Evolutionary conservation across 2,329 filamentous ascomycete genomes (phyloP).

Genomic region (Epichloe coenophiala): DNA sequence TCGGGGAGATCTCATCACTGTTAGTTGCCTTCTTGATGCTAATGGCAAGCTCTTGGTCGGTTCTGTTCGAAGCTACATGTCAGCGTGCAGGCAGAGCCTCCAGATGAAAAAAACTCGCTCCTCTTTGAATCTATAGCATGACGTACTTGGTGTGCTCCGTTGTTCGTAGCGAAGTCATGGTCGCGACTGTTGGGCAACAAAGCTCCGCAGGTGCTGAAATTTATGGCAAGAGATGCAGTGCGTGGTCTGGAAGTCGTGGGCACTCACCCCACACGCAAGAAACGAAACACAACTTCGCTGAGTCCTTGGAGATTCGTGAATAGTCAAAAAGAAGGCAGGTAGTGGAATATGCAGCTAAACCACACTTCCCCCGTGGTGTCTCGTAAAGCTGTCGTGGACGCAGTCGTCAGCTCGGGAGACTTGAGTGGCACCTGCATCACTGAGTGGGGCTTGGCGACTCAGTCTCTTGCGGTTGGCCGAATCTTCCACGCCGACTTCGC

Average conservation of each 20-base stretch:
- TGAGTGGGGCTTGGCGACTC: constrained; percentile 1
- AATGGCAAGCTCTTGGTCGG: constrained; percentile 54
- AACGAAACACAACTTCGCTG: not conserved
- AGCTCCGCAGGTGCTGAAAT: constrained; percentile 2
- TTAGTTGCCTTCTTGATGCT: constrained; percentile 60
- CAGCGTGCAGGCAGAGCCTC: not conserved
- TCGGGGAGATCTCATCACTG: constrained; percentile 53
- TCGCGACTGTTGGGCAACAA: constrained; percentile 5
- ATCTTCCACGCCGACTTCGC: too few relatives aligned
- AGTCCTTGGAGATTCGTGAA: not conserved
- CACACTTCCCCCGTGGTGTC: not conserved
- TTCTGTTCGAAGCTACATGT: constrained; percentile 27
- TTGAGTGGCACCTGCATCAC: not conserved
- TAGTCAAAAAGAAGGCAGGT: not conserved
- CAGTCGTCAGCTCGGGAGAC: not conserved
- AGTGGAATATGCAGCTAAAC: not conserved
- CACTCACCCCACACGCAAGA: not conserved
- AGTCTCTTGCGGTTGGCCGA: not conserved
- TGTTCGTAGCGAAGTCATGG: constrained; percentile 19
- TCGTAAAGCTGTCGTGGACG: not conserved
- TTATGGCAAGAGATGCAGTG: constrained; percentile 1
- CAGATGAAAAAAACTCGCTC: not conserved
- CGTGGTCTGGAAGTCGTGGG: not conserved
- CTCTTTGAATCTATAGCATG: not conserved
- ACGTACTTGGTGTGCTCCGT: constrained; percentile 24